Conservation (phyloP, 2,329 filamentous ascomycete genomes). For the Penicillium hordei region DNA sequence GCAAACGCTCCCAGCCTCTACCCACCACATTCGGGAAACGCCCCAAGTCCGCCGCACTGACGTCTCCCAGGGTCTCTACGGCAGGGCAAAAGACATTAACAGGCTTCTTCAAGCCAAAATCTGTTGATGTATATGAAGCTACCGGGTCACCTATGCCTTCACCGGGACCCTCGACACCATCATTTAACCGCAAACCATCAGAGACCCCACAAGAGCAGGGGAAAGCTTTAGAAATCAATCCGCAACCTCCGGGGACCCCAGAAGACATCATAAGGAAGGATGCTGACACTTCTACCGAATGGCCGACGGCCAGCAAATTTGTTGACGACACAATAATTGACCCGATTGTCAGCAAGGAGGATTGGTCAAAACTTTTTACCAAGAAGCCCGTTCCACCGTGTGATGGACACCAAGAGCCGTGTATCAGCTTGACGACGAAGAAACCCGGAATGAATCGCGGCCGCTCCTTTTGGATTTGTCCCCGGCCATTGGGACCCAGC, state of each 20-base stretch:
- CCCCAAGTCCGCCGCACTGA: slow-evolving; percentile 45
- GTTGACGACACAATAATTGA: slow-evolving; percentile 56
- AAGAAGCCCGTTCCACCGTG: slow-evolving; percentile 74
- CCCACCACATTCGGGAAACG: slow-evolving; percentile 48
- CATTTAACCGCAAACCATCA: neutral
- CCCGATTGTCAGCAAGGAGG: slow-evolving; percentile 71
- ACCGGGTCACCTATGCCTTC: neutral
- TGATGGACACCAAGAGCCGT: slow-evolving; percentile 80
- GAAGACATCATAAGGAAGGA: neutral
- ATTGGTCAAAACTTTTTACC: slow-evolving; percentile 81
- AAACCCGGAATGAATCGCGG: slow-evolving; percentile 82
- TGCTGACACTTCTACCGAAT: neutral
- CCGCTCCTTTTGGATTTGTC: slow-evolving; percentile 66
- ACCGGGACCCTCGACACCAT: neutral
- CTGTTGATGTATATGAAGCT: slow-evolving; percentile 15
- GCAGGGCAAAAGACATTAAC: slow-evolving; percentile 65
- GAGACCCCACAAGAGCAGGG: neutral
- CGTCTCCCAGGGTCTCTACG: slow-evolving; percentile 24
- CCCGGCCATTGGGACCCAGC: slow-evolving; percentile 78
- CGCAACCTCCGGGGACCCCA: neutral
- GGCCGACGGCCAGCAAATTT: slow-evolving; percentile 21
- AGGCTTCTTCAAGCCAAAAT: slow-evolving; percentile 74
- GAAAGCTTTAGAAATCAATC: neutral
- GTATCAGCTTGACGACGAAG: slow-evolving; percentile 79
- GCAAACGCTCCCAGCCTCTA: slow-evolving; percentile 42